Evolutionary conservation across 2,329 filamentous ascomycete genomes (phyloP).

Genomic region (Pseudogymnoascus sp.): DNA sequence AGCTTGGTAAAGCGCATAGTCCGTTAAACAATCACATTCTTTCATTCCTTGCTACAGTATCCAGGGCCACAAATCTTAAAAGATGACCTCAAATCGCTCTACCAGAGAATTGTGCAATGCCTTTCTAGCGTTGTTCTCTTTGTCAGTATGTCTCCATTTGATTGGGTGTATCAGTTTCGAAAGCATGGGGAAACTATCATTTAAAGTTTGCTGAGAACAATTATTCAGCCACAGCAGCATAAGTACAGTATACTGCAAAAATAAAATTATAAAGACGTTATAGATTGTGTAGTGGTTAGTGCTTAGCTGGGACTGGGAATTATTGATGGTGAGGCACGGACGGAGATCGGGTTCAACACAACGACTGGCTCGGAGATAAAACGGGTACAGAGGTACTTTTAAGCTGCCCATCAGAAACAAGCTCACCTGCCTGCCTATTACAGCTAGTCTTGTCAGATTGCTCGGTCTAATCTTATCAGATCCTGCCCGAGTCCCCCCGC

Average conservation of each 20-base stretch:
- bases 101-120: not conserved
- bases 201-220: not conserved
- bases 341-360: not conserved
- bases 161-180: not conserved
- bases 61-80: not conserved
- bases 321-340: not conserved
- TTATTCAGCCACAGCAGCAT: not conserved
- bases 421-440: not conserved
- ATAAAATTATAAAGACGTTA: not conserved
- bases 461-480: conserved; percentile 2
- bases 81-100: not conserved
- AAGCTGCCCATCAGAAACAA: not conserved
- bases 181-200: not conserved
- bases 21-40: not conserved
- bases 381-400: not conserved
- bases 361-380: not conserved
- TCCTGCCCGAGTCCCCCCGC: not conserved
- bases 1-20: not conserved
- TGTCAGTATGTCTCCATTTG: not conserved
- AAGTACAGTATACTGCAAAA: not conserved
- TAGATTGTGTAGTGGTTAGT: not conserved
- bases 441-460: not conserved
- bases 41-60: not conserved
- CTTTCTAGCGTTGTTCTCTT: not conserved
- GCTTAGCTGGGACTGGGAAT: not conserved